Base-by-base conservation (phyloP, 2,329 filamentous ascomycete species). In the Alternaria sp. region DNA sequence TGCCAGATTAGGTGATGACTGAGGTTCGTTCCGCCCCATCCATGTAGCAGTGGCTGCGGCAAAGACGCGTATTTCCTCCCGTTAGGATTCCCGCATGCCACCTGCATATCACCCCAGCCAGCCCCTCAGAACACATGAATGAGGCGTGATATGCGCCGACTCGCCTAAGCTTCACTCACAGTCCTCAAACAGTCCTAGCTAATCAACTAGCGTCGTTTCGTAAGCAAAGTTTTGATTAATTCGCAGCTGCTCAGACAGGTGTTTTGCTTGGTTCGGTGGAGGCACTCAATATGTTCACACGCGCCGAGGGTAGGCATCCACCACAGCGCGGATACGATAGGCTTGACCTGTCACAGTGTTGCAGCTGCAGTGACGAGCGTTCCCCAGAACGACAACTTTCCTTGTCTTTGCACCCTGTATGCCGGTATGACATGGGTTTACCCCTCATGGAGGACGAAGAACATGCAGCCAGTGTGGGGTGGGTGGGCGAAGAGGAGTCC, bases 71-170 rank as follows among this genome's bases (percentile, higher is more conserved):
- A 11, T 25, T 45, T 28, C 32, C 44, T 50, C 20, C 38, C 25
- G 28, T 56, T 18, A 49, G 49, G 43, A 54, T 59, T 48, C 32
- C 30, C 44, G 51, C 53, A 34, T 38, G 25, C 36, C 14, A 32
- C 38, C n/a, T 55, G 51, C 57, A 49, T 49, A 36, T 44, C n/a
- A 20, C 28, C 57, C 28, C 41, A 18, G 28, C 44, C 25, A 20
- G 11, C 28, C 34, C 38, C 45, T 30, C 38, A 43, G 6, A 25
- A 12, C 38, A 25, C 9, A 32, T 51, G 41, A 27, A 38, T 4
- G 45, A 25, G 20, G 38, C 20, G 22, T 28, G 9, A 34, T 40
- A 16, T 36, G 25, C 45, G 22, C 43, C 46, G 10, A 51, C 14
- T 20, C n/a, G 16, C 46, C n/a, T 38, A 30, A 43, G 10, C n/a